Percentiles rank a stretch among this genome's conserved stretches.
Evolutionary conservation across 2,329 filamentous ascomycete species (phyloP).

Genomic region (Emydomyces testavorans): DNA sequence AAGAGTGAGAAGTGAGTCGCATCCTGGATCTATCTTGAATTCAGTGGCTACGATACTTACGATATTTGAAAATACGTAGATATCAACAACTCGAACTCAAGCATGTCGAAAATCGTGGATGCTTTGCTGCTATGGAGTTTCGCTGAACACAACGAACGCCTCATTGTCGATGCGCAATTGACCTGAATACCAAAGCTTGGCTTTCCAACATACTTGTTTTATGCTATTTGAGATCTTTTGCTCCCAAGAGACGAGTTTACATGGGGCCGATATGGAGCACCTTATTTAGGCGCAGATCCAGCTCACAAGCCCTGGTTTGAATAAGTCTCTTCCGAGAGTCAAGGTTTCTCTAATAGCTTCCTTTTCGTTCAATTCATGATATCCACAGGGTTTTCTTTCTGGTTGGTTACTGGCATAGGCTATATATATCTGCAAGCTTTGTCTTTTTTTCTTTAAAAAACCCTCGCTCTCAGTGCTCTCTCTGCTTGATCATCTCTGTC

Average conservation of each 20-base stretch:
- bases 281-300: not conserved
- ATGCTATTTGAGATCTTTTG: not conserved
- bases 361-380: slow-evolving; percentile 1
- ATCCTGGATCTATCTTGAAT: not conserved
- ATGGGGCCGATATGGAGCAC: not conserved
- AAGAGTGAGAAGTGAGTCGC: slow-evolving; percentile 85
- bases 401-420: not conserved
- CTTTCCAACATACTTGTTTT: not conserved
- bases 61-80: slow-evolving; percentile 35
- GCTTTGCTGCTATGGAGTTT: slow-evolving; percentile 80
- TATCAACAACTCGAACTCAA: slow-evolving; percentile 88
- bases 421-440: not conserved
- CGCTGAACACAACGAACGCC: slow-evolving; percentile 39
- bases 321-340: not conserved
- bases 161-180: not conserved
- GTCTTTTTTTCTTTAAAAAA: not conserved
- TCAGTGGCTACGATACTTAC: not conserved
- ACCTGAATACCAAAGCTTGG: not conserved
- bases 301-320: not conserved
- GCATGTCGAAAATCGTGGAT: slow-evolving; percentile 74
- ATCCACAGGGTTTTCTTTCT: slow-evolving; percentile 5
- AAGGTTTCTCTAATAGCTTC: no score
- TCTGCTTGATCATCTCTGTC: not conserved
- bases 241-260: not conserved
- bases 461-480: not conserved